phyloP scores from a whole-genome alignment of 2,329 filamentous ascomycete species.

The Dryadomyces quercus-mongolicae region DNA sequence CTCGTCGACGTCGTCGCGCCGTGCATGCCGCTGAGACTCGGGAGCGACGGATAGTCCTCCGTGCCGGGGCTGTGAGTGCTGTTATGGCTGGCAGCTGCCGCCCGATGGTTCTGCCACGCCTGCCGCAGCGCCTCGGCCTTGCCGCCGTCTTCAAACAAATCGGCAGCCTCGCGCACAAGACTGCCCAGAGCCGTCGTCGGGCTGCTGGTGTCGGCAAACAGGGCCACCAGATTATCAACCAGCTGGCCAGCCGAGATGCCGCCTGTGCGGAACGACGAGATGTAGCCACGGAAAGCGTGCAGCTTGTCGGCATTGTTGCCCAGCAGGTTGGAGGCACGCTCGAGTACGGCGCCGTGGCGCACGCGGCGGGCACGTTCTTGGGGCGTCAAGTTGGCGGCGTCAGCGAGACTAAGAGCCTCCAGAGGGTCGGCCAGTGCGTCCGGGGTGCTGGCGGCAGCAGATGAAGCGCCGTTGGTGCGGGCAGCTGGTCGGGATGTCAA shows the following conservation, averaged over 20 bases:
- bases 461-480: neutral
- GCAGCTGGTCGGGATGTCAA: slow-evolving; percentile 7
- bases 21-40: slow-evolving; percentile 58
- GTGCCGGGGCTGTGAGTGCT: neutral
- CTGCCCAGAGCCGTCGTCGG: slow-evolving; percentile 68
- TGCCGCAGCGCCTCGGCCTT: slow-evolving; percentile 65
- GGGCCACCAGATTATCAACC: slow-evolving; percentile 74
- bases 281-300: slow-evolving; percentile 60
- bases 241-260: slow-evolving; percentile 61
- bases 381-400: slow-evolving; percentile 45
- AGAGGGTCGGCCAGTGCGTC: slow-evolving; percentile 23
- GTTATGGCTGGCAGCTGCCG: slow-evolving; percentile 49
- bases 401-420: slow-evolving; percentile 37
- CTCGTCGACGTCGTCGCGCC: slow-evolving; percentile 44
- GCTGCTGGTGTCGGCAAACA: slow-evolving; percentile 62
- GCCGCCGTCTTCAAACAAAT: slow-evolving; percentile 73
- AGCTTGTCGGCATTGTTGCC: slow-evolving; percentile 67
- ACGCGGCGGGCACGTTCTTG: slow-evolving; percentile 72
- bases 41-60: slow-evolving; percentile 85
- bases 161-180: slow-evolving; percentile 79
- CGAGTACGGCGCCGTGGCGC: slow-evolving; percentile 73
- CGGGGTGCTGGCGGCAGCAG: slow-evolving; percentile 7
- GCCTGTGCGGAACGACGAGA: slow-evolving; percentile 66
- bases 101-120: slow-evolving; percentile 91
- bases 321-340: slow-evolving; percentile 71